Base-by-base conservation (phyloP, 108 stramenopile species). In the Thalassiosira profunda region DNA sequence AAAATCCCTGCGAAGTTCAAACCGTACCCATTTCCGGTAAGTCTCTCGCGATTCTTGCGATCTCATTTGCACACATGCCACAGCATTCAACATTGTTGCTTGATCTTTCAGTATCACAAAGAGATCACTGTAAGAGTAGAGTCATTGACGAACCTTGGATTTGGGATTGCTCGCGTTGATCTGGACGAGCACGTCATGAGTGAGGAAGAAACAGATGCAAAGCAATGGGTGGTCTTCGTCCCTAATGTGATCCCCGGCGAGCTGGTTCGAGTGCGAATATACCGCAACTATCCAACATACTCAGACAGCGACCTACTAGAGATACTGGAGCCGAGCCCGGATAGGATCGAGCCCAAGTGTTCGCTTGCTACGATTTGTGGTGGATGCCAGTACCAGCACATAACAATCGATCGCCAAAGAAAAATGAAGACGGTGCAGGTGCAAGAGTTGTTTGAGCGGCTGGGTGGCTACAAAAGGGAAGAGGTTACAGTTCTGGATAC, bases 331-430 rank as follows among this genome's bases (percentile, higher is more conserved):
- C 62, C 94, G 10, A 90, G 88, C 29, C 69, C 93, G 3, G 76
- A 84, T 35, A 85, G 98, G 1, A 82, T 97, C 1, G 70, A 79
- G 38, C 98, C 98, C 6, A 53, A 51, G 31, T 99, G 98, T 67
- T 31, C 81, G 14, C 74, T 97, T 29, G 91, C 90, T 25, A 83
- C 64, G 5, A 67, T 63, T 9, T 99, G 98, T 72, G 98, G 98
- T 36, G 98, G 98, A 48, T 99, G 98, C 59, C 98, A 99, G 73
- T 97, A 95, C 62, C 98, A 99, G 65, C 98, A 99, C 61, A 83
- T 97, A 63, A 65, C 71, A 6, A 83, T 98, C 15, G 83, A 80
- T n/a, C 63, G 76, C 8, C 98, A 99, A 75, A 67, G 98, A 42
- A 43, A 84, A 25, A 97, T 97, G 96, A 99, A 99, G 74, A 92